A percentile compares a stretch with the other conserved stretches of the same genome.
Conservation (phyloP, 208 protist species). For the Crithidia brevicula region DNA sequence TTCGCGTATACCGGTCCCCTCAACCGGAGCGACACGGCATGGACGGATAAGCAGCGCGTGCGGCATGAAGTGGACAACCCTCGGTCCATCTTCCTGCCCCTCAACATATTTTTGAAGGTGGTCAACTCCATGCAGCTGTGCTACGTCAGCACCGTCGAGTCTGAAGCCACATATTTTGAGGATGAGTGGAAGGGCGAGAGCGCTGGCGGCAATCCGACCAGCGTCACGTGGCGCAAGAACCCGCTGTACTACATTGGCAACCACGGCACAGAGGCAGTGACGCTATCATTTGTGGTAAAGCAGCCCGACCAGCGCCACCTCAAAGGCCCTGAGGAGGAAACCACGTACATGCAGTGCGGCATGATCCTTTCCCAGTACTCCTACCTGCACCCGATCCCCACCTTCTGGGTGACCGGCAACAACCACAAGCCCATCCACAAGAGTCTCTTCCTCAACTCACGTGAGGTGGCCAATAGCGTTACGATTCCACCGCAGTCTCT, state of each 20-base stretch:
- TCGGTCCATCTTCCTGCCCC: conserved; percentile 62
- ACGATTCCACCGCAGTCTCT: conserved; percentile 61
- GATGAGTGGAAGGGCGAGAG: conserved; percentile 65
- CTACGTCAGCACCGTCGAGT: conserved; percentile 51
- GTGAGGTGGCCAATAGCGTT: conserved; percentile 68
- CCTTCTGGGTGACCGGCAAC: conserved; percentile 76
- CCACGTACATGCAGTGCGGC: conserved; percentile 70
- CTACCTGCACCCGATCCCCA: conserved; percentile 45
- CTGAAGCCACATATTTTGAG: conserved; percentile 52
- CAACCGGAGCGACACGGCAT: conserved; percentile 51
- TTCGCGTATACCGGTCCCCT: conserved; percentile 69
- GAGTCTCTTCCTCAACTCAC: conserved; percentile 80
- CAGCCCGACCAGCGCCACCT: conserved; percentile 73
- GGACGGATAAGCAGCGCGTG: conserved; percentile 49
- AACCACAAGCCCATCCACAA: conserved; percentile 78
- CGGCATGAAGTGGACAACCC: conserved; percentile 52
- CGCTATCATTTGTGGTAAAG: conserved; percentile 58
- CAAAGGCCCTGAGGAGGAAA: conserved; percentile 40
- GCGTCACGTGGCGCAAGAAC: conserved; percentile 77
- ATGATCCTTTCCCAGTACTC: conserved; percentile 61
- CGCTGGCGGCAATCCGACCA: conserved; percentile 74
- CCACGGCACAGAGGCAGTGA: conserved; percentile 40
- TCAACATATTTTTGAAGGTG: conserved; percentile 62
- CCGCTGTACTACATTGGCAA: conserved; percentile 80
- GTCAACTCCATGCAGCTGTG: conserved; percentile 69